Evolutionary conservation across 768 basidiomycete species (phyloP).

Genomic region (Lactarius quietus): DNA sequence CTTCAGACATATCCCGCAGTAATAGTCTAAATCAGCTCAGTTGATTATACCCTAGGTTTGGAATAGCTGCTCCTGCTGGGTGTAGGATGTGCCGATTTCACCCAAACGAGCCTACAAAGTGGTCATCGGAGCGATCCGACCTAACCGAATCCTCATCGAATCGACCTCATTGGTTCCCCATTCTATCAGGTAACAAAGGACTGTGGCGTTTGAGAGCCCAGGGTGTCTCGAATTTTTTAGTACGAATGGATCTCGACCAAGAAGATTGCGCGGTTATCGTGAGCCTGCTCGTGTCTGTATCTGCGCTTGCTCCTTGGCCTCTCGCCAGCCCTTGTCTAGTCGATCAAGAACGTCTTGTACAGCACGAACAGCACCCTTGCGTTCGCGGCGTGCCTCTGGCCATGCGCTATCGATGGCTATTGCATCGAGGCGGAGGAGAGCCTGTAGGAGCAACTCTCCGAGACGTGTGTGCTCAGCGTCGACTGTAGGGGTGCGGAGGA

Average conservation of each 20-base stretch:
- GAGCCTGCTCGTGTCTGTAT: background rate
- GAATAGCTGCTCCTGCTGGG: background rate
- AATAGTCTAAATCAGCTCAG: background rate
- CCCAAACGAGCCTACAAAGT: constrained; percentile 1
- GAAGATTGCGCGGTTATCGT: background rate
- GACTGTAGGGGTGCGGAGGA: constrained; percentile 33
- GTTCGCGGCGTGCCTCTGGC: constrained; percentile 70
- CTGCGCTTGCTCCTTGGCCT: constrained; percentile 20
- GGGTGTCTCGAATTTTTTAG: constrained; percentile 3
- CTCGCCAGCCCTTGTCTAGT: constrained; percentile 67
- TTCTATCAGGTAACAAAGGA: constrained; percentile 6
- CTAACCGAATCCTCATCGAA: background rate
- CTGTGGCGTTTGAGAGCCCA: constrained; percentile 3
- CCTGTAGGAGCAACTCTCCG: constrained; percentile 80
- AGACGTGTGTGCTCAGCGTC: constrained; percentile 51
- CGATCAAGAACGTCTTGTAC: constrained; percentile 80
- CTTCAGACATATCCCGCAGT: background rate
- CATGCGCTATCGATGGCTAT: constrained; percentile 70
- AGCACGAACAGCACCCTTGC: constrained; percentile 83
- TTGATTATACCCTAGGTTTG: constrained; percentile 5
- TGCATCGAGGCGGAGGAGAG: constrained; percentile 83
- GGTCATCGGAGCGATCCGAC: constrained; percentile 9
- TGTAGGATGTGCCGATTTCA: constrained; percentile 2
- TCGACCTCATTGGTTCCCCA: constrained; percentile 5
- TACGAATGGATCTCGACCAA: constrained; percentile 2